Evolutionary conservation across 192 early-diverging fungal genomes (phyloP), one percentile per base, ranked within the genome.

Genomic region (Umbelopsis sp.): DNA sequence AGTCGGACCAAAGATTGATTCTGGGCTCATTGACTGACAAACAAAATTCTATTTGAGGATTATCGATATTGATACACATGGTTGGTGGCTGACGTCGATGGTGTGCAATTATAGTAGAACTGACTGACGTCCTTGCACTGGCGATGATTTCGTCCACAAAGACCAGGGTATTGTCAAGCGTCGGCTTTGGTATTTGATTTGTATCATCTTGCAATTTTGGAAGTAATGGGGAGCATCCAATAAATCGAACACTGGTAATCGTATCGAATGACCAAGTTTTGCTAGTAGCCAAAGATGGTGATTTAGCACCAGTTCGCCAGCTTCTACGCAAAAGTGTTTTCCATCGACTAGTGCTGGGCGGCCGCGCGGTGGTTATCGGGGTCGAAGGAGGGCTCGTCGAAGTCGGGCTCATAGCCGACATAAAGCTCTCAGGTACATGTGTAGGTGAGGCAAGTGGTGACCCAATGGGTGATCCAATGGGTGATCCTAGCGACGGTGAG

Each of bases 381-480:
- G 55, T 35, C 2, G 18, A 16, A 5, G 55, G 55, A 61, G 55
- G 55, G 33, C 55, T 61, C 16, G 55, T 27, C 16, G 55, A 13
- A 27, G 27, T 30, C 1, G 27, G 55, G 10, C 37, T 41, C 10
- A 41, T 6, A 41, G 37, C 1, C 37, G 37, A 41, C 30, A 61
- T n/a, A 25, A 61, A 61, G 33, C 27, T 61, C 0, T 61, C 55
- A 11, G 30, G 55, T 11, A 30, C n/a, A 35, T 35, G 55, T 35
- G 55, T 61, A 35, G 55, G 55, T 35, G 55, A 61, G 16, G 25
- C 55, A 37, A 61, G 55, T 35, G 55, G 55, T 12, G 55, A 61
- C 18, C 16, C 55, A 61, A 61, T 25, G 18, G 55, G 55, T 4
- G 55, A 61, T 35, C 16, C 55, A 61, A 61, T 25, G 18, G 55